Base-by-base conservation (phyloP, 495 filamentous ascomycete genomes). In the Penicillium arizonense region DNA sequence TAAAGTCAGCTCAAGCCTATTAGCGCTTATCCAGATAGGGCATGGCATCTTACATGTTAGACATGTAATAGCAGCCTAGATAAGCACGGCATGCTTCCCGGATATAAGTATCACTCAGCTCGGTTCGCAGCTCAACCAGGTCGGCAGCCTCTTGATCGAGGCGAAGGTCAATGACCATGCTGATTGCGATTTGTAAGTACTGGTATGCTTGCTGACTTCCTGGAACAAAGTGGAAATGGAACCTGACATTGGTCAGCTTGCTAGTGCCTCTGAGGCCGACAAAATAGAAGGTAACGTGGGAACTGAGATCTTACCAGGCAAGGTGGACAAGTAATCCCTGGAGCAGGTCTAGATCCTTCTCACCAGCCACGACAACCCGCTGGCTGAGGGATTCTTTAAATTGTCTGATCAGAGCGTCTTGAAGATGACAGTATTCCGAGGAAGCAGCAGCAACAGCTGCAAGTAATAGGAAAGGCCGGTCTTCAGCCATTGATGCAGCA, bases 281-380 rank as follows among this genome's bases (percentile, higher is more conserved):
- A 26, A 26, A 26, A 5, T 26, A 21, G 37, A 21, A 39, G 37
- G 37, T 18, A 39, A 10, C 21, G 5, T 21, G 16, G 14, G 7
- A 18, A 20, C 16, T 21, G 37, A 39, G 16, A 50, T 36, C 50
- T 46, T 45, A 64, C 63, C 63, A 67, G 18, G 55, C 50, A 39
- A 67, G 44, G 23, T 67, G 44, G n/a, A 59, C 44, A 26, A 64
- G 44, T 33, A 67, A 47, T 21, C 63, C 61, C 46, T 64, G 58
- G 9, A 67, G 55, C 11, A 61, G 54, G 44, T 67, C 63, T 35
- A 67, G 20, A 44, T 62, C 47, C 44, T 62, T 62, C 14, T 61
- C 47, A 13, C 32, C 52, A 33, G 60, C 52, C 14, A 67, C 41
- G 39, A 64, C 32, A 3, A 57, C 45, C 23, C 47, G 53, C 38